Evolutionary conservation across 352 stramenopile genomes (phyloP), one percentile per base, ranked within the genome.

Genomic region (Pythium myriotylum): DNA sequence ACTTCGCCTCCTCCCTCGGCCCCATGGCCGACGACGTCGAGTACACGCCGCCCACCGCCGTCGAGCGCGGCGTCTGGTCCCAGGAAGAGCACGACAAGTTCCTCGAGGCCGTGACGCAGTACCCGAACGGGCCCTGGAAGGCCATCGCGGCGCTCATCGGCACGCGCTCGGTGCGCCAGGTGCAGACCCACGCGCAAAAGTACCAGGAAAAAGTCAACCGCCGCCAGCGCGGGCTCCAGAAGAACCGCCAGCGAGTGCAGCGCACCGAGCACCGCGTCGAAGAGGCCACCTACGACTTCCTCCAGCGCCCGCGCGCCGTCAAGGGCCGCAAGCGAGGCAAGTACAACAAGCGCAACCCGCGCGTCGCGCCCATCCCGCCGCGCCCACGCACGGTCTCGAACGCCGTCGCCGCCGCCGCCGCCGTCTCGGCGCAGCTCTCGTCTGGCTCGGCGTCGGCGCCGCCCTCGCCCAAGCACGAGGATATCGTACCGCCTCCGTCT

Each of bases 31-130:
- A 50, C 43, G 43, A 62, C 43, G 39, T 42, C 29, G n/a, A 48
- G 16, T 32, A 3, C 0, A 17, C 22, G 2, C 14, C 14, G 8
- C 40, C 14, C 0, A 39, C 19, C 5, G 39, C 52, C 2, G 33
- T 49, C 27, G 58, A 53, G n/a, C 59, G 59, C n/a, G 52, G 52
- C 20, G 39, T 59, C 12, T 68, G 61, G 61, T 54, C 53, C 12
- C 48, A 63, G 26, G 32, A 68, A 20, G 61, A 68, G 47, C 61
- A 68, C 40, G 61, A 68, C 37, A 53, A 32, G 23, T 68, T 68
- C 45, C 50, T 68, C 17, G 33, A 57, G 20, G 61, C 47, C 4
- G 43, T 68, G n/a, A 19, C 64, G 41, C 33, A 49, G 14, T 64
- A 48, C 61, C 61, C 61, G 16, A 43, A 54, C 12, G 54, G 54